A percentile compares a stretch with the other conserved stretches of the same genome.
These are phyloP conservation scores for Penicillium hesseltinei DNA, from an alignment of 2,329 filamentous ascomycete genomes.

Conservation along the genomic window DNA sequence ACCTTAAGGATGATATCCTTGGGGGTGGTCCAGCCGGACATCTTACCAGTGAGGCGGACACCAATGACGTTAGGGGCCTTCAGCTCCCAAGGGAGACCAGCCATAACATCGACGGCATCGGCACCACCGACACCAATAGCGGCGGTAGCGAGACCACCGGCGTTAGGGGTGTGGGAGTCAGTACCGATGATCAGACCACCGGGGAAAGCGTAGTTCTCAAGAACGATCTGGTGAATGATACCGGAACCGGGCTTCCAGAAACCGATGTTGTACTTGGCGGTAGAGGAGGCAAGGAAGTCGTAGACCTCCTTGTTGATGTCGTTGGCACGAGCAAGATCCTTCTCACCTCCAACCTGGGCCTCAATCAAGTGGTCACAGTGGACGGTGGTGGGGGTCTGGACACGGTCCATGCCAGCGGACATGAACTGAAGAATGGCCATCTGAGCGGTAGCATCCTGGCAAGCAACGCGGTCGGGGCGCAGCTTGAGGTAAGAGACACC, in stretches of 20 bases:
- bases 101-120: conserved; percentile 98
- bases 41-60: conserved; percentile 85
- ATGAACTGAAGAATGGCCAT: conserved; percentile 99
- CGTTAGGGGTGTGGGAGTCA: conserved; percentile 97
- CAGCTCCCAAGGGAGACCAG: conserved; percentile 93
- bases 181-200: conserved; percentile 97
- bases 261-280: conserved; percentile 99
- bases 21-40: conserved; percentile 88
- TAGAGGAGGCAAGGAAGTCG: conserved; percentile 89
- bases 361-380: conserved; percentile 99
- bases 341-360: conserved; percentile 85
- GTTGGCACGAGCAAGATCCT: conserved; percentile 89
- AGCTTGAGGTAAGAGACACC: conserved; percentile 95
- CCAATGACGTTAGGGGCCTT: conserved; percentile 98
- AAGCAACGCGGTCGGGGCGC: conserved; percentile 94
- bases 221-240: conserved; percentile 98
- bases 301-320: conserved; percentile 99
- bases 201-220: conserved; percentile 99
- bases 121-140: conserved; percentile 97
- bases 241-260: conserved; percentile 99
- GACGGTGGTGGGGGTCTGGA: conserved; percentile 91
- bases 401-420: conserved; percentile 93
- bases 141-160: conserved; percentile 89
- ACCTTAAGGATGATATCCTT: conserved; percentile 99
- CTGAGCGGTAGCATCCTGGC: conserved; percentile 98